Evolutionary conservation across 441 rosid genomes (phyloP), one percentile per base, ranked within the genome.

Genomic region (Mallotus repandus): DNA sequence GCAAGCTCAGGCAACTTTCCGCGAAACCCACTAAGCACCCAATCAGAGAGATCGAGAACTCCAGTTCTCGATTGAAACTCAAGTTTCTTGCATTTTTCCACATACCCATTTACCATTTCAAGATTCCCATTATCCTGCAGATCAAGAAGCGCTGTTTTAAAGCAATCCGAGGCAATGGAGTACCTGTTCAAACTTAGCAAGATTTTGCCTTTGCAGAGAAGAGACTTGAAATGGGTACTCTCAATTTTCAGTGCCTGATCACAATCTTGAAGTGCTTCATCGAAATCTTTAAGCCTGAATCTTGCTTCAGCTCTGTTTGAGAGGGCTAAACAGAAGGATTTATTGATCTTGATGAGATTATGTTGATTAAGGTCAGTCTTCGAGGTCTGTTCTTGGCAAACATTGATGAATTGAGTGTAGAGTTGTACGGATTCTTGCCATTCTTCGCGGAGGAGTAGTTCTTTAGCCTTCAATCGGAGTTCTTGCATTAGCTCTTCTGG

Each of bases 371-470:
- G 74, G 67, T 38, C 41, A 38, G 65, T 29, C 69, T 72, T 75
- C 70, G 63, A 59, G 68, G 22, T 84, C 72, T 77, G 87, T 59
- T 50, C 71, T 29, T 79, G 81, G 79, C 92, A 89, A 56, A 91
- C 86, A 73, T 74, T 59, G 83, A 92, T 86, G 84, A 88, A 80
- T 68, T 81, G 83, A 32, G 94, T 79, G 83, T 89, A 94, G 76
- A 83, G 66, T 43, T 75, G 77, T 16, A 89, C 78, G 52, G 97
- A 89, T 13, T 87, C 91, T 16, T 74, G 72, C 98, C 98, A 94
- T 81, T 92, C 91, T 86, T 92, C 97, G 15, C 92, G 79, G 52
- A 92, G 89, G 74, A 92, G 85, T 67, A 87, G 93, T 87, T 92
- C 98, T 0, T 88, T 84, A 54, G 97, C 99, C 81, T 85, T 89